These are phyloP conservation scores for Stylonectria norvegica DNA, from an alignment of 2,329 filamentous ascomycete genomes.

Conservation along the genomic window DNA sequence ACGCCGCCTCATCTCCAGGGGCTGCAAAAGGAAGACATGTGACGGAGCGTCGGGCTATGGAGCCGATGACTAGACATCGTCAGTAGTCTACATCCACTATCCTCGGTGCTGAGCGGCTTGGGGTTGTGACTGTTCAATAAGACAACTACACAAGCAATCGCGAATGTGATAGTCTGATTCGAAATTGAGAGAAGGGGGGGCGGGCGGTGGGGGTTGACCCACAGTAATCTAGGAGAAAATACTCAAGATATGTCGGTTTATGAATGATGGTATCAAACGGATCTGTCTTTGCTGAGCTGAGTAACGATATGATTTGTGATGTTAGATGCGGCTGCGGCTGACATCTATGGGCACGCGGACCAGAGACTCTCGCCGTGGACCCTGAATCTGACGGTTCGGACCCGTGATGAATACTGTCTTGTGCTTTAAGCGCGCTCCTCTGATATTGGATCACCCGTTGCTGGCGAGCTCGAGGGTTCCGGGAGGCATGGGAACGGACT, in stretches of 20 bases:
- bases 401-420: too few species aligned
- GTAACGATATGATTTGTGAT: background rate
- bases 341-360: background rate
- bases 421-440: too few species aligned
- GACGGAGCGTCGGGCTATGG: constrained; percentile 3
- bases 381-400: too few species aligned
- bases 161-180: too few species aligned
- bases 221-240: constrained; percentile 17
- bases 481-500: constrained; percentile 21
- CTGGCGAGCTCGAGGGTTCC: constrained; percentile 8
- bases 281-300: constrained; percentile 10
- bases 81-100: too few species aligned
- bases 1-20: constrained; percentile 2
- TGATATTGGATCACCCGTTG: constrained; percentile 12
- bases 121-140: background rate
- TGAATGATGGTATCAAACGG: constrained; percentile 10
- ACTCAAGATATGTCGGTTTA: too few species aligned
- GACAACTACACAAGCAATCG: background rate
- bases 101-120: too few species aligned
- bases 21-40: constrained; percentile 4
- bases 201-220: background rate
- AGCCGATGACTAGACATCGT: constrained; percentile 4
- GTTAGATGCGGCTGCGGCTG: background rate
- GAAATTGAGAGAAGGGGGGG: background rate
- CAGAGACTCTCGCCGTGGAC: too few species aligned